A percentile compares a stretch with the other conserved stretches of the same genome.
phyloP scores from a whole-genome alignment of 805 yeast genomes.

The Teunomyces atbi region DNA sequence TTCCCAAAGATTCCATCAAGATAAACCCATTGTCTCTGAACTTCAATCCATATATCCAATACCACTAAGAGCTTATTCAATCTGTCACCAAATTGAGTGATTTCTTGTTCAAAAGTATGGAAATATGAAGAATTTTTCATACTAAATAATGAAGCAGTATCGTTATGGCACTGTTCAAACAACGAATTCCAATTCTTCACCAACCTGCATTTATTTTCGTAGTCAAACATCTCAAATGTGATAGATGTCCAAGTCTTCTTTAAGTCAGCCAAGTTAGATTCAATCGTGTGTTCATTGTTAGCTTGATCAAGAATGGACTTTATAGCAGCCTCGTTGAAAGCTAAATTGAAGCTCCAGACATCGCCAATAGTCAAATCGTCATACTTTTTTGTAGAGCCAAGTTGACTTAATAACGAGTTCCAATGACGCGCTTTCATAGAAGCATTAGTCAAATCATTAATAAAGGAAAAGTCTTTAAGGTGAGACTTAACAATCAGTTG shows the following conservation, averaged over 20 bases:
- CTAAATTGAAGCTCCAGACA: constrained; percentile 58
- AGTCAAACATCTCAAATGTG: constrained; percentile 53
- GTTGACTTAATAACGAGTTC: constrained; percentile 42
- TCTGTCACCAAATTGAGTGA: constrained; percentile 52
- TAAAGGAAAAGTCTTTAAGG: constrained; percentile 34
- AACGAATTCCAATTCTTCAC: constrained; percentile 68
- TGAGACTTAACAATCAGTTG: constrained; percentile 43
- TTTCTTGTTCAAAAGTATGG: constrained; percentile 57
- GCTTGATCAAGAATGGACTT: constrained; percentile 59
- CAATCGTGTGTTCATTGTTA: constrained; percentile 66
- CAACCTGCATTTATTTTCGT: constrained; percentile 50
- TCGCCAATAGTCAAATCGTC: constrained; percentile 49
- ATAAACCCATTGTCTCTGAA: constrained; percentile 87
- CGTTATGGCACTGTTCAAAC: constrained; percentile 57
- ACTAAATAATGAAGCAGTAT: constrained; percentile 59
- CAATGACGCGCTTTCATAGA: constrained; percentile 69
- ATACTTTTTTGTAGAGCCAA: constrained; percentile 22
- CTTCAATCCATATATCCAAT: constrained; percentile 74
- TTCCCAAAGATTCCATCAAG: constrained; percentile 73
- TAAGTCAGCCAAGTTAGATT: constrained; percentile 52
- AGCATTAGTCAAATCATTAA: constrained; percentile 52
- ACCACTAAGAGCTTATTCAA: constrained; percentile 51
- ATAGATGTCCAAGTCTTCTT: constrained; percentile 54
- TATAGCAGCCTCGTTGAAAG: constrained; percentile 44
- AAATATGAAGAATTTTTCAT: constrained; percentile 71